A percentile compares a stretch with the other conserved stretches of the same genome.
phyloP scores from a whole-genome alignment of 2,329 filamentous ascomycete species.

The Microsporum audouinii region DNA sequence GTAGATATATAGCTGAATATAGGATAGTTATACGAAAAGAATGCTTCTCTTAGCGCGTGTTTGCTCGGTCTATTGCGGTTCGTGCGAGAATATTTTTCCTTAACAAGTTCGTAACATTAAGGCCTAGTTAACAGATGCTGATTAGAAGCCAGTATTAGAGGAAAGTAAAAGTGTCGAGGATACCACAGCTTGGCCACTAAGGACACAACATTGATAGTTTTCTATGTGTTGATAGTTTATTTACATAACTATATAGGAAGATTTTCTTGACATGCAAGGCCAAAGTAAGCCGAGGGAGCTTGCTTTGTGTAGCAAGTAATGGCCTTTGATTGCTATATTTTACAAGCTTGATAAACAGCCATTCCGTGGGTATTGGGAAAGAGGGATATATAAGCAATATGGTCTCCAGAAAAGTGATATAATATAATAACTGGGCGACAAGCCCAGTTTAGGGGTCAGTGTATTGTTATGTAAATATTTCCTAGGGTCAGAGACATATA shows the following conservation, averaged over 20 bases:
- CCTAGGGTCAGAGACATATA: too few relatives aligned
- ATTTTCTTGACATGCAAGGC: not conserved
- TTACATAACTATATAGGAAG: not conserved
- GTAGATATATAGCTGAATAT: not conserved
- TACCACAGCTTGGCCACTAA: not conserved
- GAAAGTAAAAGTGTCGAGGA: not conserved
- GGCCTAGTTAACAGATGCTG: conserved; percentile 45
- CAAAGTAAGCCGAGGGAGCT: not conserved
- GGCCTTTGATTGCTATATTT: not conserved
- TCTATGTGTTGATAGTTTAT: not conserved
- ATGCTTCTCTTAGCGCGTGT: conserved; percentile 34
- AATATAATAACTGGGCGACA: not conserved
- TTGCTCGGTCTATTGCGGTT: conserved; percentile 44
- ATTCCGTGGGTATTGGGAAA: not conserved
- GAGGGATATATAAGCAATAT: not conserved
- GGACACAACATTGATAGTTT: not conserved
- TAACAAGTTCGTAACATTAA: conserved; percentile 46
- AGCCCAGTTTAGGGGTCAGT: too few relatives aligned
- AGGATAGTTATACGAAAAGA: conserved; percentile 19
- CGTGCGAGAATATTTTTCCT: conserved; percentile 56
- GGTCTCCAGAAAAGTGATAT: not conserved
- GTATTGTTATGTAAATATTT: too few relatives aligned
- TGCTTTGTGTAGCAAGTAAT: not conserved
- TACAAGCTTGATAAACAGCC: not conserved
- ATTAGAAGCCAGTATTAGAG: conserved; percentile 43